A percentile compares a stretch with the other conserved stretches of the same genome.
phyloP scores from a whole-genome alignment of 805 yeast species.

The Wickerhamiella slavikovae region DNA sequence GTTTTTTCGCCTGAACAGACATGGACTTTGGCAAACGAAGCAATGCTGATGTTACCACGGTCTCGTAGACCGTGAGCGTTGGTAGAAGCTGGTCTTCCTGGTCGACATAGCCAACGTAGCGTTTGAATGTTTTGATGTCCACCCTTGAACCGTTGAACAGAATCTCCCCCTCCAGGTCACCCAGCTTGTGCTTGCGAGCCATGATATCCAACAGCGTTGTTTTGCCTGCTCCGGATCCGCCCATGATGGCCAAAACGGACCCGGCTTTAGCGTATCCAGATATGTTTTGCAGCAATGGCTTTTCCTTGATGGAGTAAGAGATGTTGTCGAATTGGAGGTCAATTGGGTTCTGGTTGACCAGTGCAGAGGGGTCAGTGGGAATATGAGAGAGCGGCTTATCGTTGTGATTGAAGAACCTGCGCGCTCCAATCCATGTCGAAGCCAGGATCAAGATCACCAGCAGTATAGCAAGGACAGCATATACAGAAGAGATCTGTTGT shows the following conservation, averaged over 20 bases:
- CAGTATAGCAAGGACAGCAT: constrained; percentile 10
- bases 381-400: constrained; percentile 1
- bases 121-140: constrained; percentile 28
- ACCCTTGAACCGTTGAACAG: constrained; percentile 44
- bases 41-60: constrained; percentile 80
- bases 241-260: constrained; percentile 87
- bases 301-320: constrained; percentile 34
- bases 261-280: constrained; percentile 72
- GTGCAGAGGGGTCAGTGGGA: constrained; percentile 2
- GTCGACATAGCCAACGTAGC: constrained; percentile 73
- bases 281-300: constrained; percentile 35
- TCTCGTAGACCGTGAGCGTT: constrained; percentile 87
- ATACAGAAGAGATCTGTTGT: constrained; percentile 13
- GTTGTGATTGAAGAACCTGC: constrained; percentile 2
- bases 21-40: constrained; percentile 66
- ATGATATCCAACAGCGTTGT: constrained; percentile 81
- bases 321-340: constrained; percentile 58
- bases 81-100: constrained; percentile 85
- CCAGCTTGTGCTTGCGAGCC: constrained; percentile 74
- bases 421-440: constrained; percentile 2
- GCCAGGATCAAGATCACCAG: constrained; percentile 9
- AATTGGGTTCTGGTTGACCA: constrained; percentile 28
- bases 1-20: constrained; percentile 50
- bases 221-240: constrained; percentile 97
- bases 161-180: constrained; percentile 43